Percentiles rank a stretch among this genome's conserved stretches.
Evolutionary conservation across 2,329 filamentous ascomycete species (phyloP).

Genomic region (Botryotinia convoluta): DNA sequence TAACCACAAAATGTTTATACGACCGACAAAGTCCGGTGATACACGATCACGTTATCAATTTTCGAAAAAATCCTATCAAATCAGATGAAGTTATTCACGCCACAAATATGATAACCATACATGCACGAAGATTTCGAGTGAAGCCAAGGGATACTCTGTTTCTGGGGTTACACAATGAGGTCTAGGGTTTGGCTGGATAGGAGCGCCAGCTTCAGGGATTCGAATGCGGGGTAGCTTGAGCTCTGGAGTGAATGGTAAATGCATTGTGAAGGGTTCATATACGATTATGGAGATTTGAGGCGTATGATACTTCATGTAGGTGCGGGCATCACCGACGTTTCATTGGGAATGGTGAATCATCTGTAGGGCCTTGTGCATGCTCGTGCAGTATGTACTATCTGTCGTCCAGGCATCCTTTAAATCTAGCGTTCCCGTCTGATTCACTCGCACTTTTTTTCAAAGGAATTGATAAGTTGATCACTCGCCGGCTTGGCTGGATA

Average conservation of each 20-base stretch:
- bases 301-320: neutral
- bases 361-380: neutral
- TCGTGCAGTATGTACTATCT: neutral
- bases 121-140: neutral
- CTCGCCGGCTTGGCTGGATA: neutral
- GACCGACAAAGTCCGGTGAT: neutral
- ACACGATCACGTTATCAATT: conserved; percentile 7
- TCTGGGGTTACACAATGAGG: neutral
- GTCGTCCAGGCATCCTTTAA: neutral
- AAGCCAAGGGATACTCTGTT: neutral
- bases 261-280: conserved; percentile 7
- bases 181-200: neutral
- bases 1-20: neutral
- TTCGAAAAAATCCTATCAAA: neutral
- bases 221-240: conserved; percentile 16
- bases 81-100: conserved; percentile 1
- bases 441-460: neutral
- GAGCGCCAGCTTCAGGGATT: conserved; percentile 6
- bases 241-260: neutral
- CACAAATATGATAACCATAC: neutral
- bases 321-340: conserved; percentile 1
- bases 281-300: neutral
- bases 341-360: conserved; percentile 2
- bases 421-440: conserved; percentile 5
- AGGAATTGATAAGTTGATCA: neutral